Evolutionary conservation across 202 grass and related monocot species (phyloP).

Genomic region (Digitaria exilis): DNA sequence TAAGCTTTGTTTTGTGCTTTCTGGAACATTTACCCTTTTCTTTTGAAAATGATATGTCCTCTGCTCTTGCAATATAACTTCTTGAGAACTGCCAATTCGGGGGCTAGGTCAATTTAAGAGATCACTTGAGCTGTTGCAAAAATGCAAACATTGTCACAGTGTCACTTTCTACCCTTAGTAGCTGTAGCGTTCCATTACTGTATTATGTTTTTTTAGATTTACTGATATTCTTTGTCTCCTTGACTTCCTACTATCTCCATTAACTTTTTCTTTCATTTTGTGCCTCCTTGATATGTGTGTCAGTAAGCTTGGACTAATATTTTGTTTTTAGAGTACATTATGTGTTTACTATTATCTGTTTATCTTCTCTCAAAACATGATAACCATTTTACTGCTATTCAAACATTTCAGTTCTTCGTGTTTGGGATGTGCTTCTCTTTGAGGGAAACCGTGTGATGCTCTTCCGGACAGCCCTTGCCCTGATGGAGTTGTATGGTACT

Average conservation of each 20-base stretch:
- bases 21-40: neutral
- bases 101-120: neutral
- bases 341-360: slow-evolving; percentile 2
- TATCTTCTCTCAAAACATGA: neutral
- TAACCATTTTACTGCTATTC: slow-evolving; percentile 42
- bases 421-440: slow-evolving; percentile 97
- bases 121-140: neutral
- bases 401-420: slow-evolving; percentile 90
- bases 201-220: neutral
- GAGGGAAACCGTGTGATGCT: slow-evolving; percentile 93
- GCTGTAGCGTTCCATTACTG: neutral
- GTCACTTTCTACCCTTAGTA: slow-evolving; percentile 3
- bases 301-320: slow-evolving; percentile 1
- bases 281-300: neutral
- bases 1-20: slow-evolving; percentile 61
- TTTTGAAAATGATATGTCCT: neutral
- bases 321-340: slow-evolving; percentile 5
- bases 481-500: slow-evolving; percentile 99
- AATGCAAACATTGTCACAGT: neutral
- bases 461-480: slow-evolving; percentile 82
- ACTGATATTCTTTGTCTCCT: no score
- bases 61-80: slow-evolving; percentile 27
- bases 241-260: neutral
- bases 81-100: neutral
- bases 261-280: neutral